phyloP scores from a whole-genome alignment of 176 grass and related monocot species.

The Zoysia japonica region DNA sequence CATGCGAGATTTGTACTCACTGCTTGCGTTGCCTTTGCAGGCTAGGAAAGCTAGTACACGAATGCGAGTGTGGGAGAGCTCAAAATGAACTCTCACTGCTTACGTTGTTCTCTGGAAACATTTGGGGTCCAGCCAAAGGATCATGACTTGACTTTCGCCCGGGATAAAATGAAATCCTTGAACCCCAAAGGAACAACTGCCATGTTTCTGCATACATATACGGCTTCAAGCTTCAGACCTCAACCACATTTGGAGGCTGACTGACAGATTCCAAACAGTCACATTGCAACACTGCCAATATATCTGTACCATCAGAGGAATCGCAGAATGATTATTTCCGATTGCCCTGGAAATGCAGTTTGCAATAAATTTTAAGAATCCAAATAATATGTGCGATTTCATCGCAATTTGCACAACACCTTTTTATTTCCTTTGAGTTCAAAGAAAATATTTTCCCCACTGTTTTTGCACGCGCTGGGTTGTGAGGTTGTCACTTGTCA shows the following conservation, averaged over 20 bases:
- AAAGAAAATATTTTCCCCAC: no score
- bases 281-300: not conserved
- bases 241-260: not conserved
- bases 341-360: not conserved
- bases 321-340: not conserved
- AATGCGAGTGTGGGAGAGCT: constrained; percentile 44
- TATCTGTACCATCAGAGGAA: not conserved
- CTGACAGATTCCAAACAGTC: not conserved
- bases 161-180: not conserved
- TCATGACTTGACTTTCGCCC: not conserved
- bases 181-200: not conserved
- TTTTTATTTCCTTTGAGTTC: not conserved
- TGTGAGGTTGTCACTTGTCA: no score
- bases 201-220: not conserved
- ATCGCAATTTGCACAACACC: not conserved
- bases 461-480: no score
- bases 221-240: not conserved
- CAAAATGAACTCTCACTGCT: constrained; percentile 33
- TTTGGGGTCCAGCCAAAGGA: not conserved
- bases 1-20: not conserved
- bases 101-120: not conserved
- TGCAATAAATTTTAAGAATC: constrained; percentile 5
- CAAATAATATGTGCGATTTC: not conserved
- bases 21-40: not conserved
- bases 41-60: constrained; percentile 26